Evolutionary conservation across 148 eudicot species (phyloP).

Genomic region (Diospyros lotus): DNA sequence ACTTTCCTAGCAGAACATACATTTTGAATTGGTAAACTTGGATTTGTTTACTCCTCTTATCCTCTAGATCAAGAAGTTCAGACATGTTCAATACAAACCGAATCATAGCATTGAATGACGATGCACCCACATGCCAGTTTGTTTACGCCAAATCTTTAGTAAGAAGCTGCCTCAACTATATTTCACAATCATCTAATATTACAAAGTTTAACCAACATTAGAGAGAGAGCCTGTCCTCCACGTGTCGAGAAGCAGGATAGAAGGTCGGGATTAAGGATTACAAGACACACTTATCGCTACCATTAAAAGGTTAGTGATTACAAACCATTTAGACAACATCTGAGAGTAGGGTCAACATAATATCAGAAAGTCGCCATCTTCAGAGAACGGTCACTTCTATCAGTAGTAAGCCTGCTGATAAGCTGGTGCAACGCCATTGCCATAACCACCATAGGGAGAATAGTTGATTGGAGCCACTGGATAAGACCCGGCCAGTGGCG

Average conservation of each 20-base stretch:
- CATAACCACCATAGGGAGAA: conserved; percentile 62
- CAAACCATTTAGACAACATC: conserved; percentile 39
- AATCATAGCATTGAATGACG: too few species aligned
- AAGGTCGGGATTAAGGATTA: conserved; percentile 17
- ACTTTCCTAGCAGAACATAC: too few species aligned
- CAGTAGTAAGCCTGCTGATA: conserved; percentile 84
- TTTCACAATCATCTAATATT: conserved; percentile 32
- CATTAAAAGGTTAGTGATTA: conserved; percentile 74
- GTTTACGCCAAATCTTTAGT: not conserved
- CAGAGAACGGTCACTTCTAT: conserved; percentile 39
- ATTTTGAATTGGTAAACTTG: too few species aligned
- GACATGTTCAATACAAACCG: too few species aligned
- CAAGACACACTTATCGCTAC: conserved; percentile 59
- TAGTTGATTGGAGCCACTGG: conserved; percentile 60
- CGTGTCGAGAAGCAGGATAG: conserved; percentile 5
- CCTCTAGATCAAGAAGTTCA: too few species aligned
- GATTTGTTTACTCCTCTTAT: too few species aligned
- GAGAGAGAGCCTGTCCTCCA: conserved; percentile 34
- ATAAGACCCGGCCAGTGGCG: conserved; percentile 52
- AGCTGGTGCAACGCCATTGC: conserved; percentile 65
- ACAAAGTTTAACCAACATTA: conserved; percentile 36
- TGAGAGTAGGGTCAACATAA: conserved; percentile 30
- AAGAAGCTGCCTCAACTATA: conserved; percentile 23
- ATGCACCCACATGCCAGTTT: not conserved
- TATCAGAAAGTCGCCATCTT: conserved; percentile 48